A percentile compares a stretch with the other conserved stretches of the same genome.
Evolutionary conservation across 1,139 yeast species (phyloP).

Genomic region (Debaryomyces udenii): DNA sequence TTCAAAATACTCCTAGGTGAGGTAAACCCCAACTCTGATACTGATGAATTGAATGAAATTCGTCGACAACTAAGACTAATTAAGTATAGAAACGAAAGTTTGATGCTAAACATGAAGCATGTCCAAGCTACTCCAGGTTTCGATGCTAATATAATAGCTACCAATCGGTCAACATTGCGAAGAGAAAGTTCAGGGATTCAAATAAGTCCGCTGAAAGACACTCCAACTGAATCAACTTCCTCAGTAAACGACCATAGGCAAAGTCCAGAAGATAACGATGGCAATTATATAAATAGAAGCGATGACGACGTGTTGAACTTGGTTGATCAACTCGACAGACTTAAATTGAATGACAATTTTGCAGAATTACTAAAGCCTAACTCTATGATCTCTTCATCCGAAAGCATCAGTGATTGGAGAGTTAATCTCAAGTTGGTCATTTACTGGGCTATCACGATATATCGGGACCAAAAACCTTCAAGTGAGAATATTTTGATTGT

Average conservation of each 20-base stretch:
- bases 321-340: slow-evolving; percentile 37
- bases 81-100: slow-evolving; percentile 72
- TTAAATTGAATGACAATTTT: slow-evolving; percentile 34
- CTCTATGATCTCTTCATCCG: slow-evolving; percentile 7
- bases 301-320: slow-evolving; percentile 37
- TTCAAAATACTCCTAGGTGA: slow-evolving; percentile 44
- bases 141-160: slow-evolving; percentile 15
- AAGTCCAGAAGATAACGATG: not conserved
- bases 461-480: slow-evolving; percentile 31
- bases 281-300: slow-evolving; percentile 29
- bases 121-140: slow-evolving; percentile 4
- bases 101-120: slow-evolving; percentile 52
- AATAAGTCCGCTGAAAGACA: not conserved
- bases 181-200: not conserved
- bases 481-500: slow-evolving; percentile 39
- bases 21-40: slow-evolving; percentile 28
- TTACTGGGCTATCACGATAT: slow-evolving; percentile 53
- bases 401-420: slow-evolving; percentile 38
- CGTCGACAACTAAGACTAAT: slow-evolving; percentile 59
- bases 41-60: slow-evolving; percentile 36
- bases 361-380: slow-evolving; percentile 34
- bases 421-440: slow-evolving; percentile 39
- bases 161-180: slow-evolving; percentile 11
- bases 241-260: not conserved
- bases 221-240: not conserved